Percentiles rank a stretch among this genome's conserved stretches.
These are phyloP conservation scores for Glomus cerebriforme DNA, from an alignment of 192 early-diverging fungal genomes.

Conservation along the genomic window DNA sequence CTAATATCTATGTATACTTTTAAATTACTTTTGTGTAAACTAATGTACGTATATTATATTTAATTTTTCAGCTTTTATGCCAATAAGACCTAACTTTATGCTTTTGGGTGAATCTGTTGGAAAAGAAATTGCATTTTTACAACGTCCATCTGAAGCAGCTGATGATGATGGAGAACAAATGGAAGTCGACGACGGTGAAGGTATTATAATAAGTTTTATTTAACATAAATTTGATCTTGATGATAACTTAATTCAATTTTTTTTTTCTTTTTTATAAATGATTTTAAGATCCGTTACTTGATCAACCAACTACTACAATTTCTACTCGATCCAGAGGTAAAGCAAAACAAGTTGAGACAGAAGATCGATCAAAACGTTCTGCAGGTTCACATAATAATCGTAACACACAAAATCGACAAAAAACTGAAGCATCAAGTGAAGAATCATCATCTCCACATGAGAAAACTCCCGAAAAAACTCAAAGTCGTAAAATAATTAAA, in stretches of 20 bases:
- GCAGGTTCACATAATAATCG: neutral
- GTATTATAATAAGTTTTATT: neutral
- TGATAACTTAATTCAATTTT: no score
- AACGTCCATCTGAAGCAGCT: neutral
- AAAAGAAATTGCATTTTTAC: neutral
- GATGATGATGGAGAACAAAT: neutral
- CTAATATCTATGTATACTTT: no score
- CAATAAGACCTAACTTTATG: neutral
- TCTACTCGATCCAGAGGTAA: neutral
- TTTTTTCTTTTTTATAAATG: no score
- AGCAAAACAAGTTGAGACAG: neutral
- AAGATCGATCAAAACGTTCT: neutral
- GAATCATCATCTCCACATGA: neutral
- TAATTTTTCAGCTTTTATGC: neutral
- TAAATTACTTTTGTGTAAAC: no score
- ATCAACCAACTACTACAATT: neutral
- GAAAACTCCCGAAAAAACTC: neutral
- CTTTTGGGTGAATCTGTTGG: neutral
- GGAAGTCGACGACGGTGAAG: neutral
- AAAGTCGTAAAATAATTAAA: neutral
- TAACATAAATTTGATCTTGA: neutral
- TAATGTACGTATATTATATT: no score
- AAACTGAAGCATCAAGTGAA: neutral
- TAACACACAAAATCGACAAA: neutral
- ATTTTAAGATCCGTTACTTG: neutral